phyloP scores from a whole-genome alignment of 2,329 filamentous ascomycete genomes.

The Arthrobotrys conoides region DNA sequence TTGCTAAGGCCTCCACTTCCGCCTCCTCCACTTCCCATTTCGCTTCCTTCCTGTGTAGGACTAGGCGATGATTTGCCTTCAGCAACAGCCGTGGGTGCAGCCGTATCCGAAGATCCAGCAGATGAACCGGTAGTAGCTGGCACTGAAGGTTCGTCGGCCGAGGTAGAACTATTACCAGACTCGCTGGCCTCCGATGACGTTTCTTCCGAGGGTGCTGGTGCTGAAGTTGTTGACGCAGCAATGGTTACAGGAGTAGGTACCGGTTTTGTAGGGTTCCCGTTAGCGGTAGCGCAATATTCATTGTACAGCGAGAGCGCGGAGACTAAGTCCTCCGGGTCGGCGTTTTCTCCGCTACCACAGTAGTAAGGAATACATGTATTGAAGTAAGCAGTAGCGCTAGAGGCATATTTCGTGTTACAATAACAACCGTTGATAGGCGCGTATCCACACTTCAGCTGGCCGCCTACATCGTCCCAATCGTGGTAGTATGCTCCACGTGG shows the following conservation, averaged over 20 bases:
- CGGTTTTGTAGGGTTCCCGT: slow-evolving; percentile 59
- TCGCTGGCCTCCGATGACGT: neutral
- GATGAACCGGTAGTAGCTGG: neutral
- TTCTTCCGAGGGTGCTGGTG: slow-evolving; percentile 1
- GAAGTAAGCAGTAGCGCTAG: slow-evolving; percentile 64
- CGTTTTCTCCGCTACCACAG: slow-evolving; percentile 56
- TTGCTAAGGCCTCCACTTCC: slow-evolving; percentile 62
- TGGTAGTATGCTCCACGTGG: slow-evolving; percentile 60
- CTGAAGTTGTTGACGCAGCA: slow-evolving; percentile 21
- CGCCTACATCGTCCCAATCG: slow-evolving; percentile 63
- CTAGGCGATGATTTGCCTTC: neutral
- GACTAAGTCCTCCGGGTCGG: slow-evolving; percentile 62
- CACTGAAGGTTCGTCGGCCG: neutral
- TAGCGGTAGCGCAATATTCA: slow-evolving; percentile 64
- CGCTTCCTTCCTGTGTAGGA: neutral
- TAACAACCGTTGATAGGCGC: slow-evolving; percentile 64
- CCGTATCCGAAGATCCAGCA: neutral
- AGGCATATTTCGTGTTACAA: slow-evolving; percentile 62
- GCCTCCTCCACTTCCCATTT: neutral
- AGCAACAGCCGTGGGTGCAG: slow-evolving; percentile 5
- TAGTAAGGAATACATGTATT: slow-evolving; percentile 62
- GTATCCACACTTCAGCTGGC: slow-evolving; percentile 63
- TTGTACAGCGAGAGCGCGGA: slow-evolving; percentile 63
- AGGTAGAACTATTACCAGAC: neutral
- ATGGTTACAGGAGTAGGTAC: slow-evolving; percentile 38